phyloP scores from a whole-genome alignment of 225 moss, liverwort and hornwort species.

The Polytrichum formosum region DNA sequence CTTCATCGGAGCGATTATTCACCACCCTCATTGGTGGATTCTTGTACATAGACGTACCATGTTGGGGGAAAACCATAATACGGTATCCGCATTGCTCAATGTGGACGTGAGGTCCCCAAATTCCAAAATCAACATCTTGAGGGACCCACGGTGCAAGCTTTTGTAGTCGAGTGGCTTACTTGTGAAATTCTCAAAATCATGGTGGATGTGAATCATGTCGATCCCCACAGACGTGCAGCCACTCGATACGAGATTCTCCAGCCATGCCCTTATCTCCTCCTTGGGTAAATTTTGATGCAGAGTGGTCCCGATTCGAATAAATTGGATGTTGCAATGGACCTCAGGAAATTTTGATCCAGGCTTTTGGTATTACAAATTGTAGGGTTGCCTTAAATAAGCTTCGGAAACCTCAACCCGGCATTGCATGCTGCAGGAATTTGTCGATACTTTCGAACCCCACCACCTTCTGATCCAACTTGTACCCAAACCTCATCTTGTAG shows the following conservation, averaged over 20 bases:
- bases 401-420: not conserved
- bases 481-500: not conserved
- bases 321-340: not conserved
- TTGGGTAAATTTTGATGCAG: not conserved
- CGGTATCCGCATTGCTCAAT: not conserved
- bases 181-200: not conserved
- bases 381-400: not conserved
- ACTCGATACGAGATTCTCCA: not conserved
- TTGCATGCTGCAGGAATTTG: not conserved
- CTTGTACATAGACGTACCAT: not conserved
- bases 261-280: not conserved
- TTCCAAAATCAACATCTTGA: not conserved
- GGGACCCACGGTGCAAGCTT: not conserved
- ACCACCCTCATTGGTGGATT: not conserved
- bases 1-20: too few relatives aligned
- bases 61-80: slow-evolving; percentile 1
- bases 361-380: not conserved
- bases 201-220: not conserved
- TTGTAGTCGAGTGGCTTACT: slow-evolving; percentile 1
- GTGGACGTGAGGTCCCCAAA: not conserved
- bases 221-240: not conserved
- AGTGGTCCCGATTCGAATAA: too few relatives aligned
- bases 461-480: not conserved
- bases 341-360: not conserved
- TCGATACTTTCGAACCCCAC: not conserved